Base-by-base conservation (phyloP, 2,329 filamentous ascomycete species). In the Fusarium abutilonis region DNA sequence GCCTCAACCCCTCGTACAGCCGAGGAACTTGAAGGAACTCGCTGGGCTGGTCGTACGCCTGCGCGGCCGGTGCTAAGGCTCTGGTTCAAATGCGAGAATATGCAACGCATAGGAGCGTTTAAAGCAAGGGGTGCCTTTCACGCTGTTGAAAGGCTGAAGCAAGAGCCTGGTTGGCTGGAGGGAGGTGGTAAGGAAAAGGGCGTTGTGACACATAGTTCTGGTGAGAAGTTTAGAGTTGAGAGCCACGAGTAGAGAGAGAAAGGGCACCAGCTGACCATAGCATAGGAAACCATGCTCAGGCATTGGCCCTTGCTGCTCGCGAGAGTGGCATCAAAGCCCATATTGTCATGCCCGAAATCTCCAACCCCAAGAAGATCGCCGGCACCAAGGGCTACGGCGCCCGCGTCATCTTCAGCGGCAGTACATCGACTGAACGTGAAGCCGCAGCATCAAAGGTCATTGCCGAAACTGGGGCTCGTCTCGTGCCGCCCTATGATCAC, bases 51-150 rank as follows among this genome's bases (percentile, higher is more conserved):
- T 6, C 78, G 82, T 35, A 71, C 73, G n/a, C 83, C 88, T 0
- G 86, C 89, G 1, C 78, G 74, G 4, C 92, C 92, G 0, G 85
- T 78, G 45, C 79, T 97, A 35, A 82, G 86, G 11, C 82, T 98
- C 48, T 95, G 91, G 80, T 96, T 98, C 85, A 98, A 98, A 80
- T 96, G 92, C 76, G 94, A 98, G 81, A 97, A 97, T 76, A 80
- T 92, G 56, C 95, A 98, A 80, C 87, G 88, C 52, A 87, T 96
- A 51, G 95, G 94, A 47, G 94, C 94, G 1, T 98, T 98, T 81
- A 98, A 98, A 79, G 90, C 88, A 14, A 82, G 94, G 7, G 95
- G 94, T 6, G 94, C 93, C 0, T 97, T 97, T 69, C 92, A 97
- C 76, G 93, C 93, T 1, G 73, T 97, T 34, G 83, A 87, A 70